Evolutionary conservation across 768 basidiomycete species (phyloP).

Genomic region (Coprinopsis strossmayeri): DNA sequence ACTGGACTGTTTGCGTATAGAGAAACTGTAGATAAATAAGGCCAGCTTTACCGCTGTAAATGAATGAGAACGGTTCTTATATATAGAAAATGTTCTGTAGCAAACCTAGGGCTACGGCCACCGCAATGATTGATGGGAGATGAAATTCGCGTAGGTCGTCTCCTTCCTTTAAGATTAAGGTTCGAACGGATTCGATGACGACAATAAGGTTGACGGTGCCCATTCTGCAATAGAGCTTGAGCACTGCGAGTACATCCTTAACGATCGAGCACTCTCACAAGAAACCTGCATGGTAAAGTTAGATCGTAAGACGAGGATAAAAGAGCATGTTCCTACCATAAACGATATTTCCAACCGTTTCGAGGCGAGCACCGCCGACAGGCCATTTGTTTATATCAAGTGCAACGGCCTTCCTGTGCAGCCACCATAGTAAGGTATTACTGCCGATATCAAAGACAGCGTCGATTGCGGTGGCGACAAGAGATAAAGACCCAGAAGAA

Average conservation of each 20-base stretch:
- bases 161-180: conserved; percentile 52
- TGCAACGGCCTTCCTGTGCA: conserved; percentile 64
- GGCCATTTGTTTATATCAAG: conserved; percentile 89
- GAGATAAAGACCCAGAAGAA: conserved; percentile 74
- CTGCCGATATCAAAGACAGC: conserved; percentile 81
- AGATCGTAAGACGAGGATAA: conserved; percentile 1
- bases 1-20: conserved; percentile 73
- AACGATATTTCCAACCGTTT: conserved; percentile 84
- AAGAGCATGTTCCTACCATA: conserved; percentile 45
- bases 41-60: conserved; percentile 69
- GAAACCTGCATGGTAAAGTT: conserved; percentile 18
- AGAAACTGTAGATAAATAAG: conserved; percentile 83
- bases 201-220: conserved; percentile 86
- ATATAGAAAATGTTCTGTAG: neutral
- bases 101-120: conserved; percentile 74
- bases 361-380: conserved; percentile 82
- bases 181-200: conserved; percentile 78
- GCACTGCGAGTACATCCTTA: neutral
- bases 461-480: conserved; percentile 88
- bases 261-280: conserved; percentile 17
- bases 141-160: conserved; percentile 60
- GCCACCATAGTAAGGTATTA: conserved; percentile 73
- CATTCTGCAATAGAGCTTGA: conserved; percentile 75
- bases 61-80: neutral
- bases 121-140: conserved; percentile 77